Base-by-base conservation (phyloP, 1,284 basidiomycete genomes). In the Anthracocystis setariae region DNA sequence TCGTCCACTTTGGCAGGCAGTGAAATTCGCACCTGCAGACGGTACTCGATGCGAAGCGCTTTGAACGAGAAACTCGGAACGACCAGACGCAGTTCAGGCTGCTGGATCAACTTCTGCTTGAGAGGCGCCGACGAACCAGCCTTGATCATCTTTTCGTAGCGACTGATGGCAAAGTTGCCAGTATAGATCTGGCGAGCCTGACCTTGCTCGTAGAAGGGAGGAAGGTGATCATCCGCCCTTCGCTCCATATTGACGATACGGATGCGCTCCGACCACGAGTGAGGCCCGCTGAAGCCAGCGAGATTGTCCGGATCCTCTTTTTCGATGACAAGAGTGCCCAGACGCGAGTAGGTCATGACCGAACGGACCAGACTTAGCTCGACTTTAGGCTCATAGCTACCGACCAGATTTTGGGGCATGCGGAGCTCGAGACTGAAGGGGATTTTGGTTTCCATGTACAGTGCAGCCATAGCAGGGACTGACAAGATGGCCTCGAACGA, bases 401-500 rank as follows among this genome's bases (percentile, higher is more conserved):
- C 49, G 23, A 52, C 65, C 7, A 61, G 54, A 21, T 51, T 46
- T 20, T 56, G 42, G 10, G 70, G 70, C 53, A 73, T 48, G 13
- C 70, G 70, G 9, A 73, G 51, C 46, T 73, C 70, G 27, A 73
- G 45, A 25, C 65, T 68, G 57, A 73, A 73, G 5, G 70, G 70
- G 20, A 73, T 67, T 23, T 68, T 68, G 46, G 70, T 73, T 46
- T 73, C 70, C 70, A 73, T 73, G 47, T 73, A 73, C 9, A 73
- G 54, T 8, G 70, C 70, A 5, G 70, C 70, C 61, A 68, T 73
- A 2, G 70, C 70, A 1, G 70, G 70, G 4, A 73, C 65, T 33
- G 70, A 73, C 18, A 73, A 61, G 37, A 73, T 62, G 39, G 65
- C 70, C 37, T 73, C 65, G 15, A 73, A 59, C 13, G 56, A 53